These are phyloP conservation scores for Quercus mongolica DNA, from an alignment of 306 rosid genomes.

Conservation along the genomic window DNA sequence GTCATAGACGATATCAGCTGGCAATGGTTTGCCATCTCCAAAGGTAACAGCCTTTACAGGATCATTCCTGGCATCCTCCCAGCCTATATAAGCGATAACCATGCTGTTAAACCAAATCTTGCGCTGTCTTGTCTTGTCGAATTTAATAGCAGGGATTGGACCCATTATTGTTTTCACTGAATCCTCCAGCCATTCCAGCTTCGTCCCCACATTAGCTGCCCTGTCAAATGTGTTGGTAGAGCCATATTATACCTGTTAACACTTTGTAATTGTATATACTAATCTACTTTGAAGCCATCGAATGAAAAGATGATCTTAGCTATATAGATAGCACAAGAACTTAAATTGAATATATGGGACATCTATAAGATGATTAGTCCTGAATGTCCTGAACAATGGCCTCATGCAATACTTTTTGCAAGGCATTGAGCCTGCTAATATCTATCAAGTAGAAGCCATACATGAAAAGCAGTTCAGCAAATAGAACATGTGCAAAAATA, in stretches of 20 bases:
- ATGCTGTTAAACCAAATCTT: slow-evolving; percentile 93
- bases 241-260: neutral
- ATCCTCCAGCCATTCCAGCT: slow-evolving; percentile 77
- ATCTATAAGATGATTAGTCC: no score
- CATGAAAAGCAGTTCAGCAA: no score
- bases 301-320: no score
- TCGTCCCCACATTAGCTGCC: slow-evolving; percentile 80
- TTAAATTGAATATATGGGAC: no score
- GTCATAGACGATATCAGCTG: slow-evolving; percentile 50
- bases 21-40: slow-evolving; percentile 75
- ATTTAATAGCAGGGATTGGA: slow-evolving; percentile 73
- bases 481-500: neutral
- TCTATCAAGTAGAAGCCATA: neutral
- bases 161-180: slow-evolving; percentile 79
- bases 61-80: slow-evolving; percentile 54
- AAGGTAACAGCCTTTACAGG: slow-evolving; percentile 82
- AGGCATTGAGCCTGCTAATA: neutral
- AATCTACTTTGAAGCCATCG: no score
- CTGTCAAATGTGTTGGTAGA: slow-evolving; percentile 23
- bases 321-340: no score
- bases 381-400: no score
- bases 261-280: neutral
- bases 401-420: no score
- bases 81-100: slow-evolving; percentile 75
- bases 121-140: slow-evolving; percentile 47